These are phyloP conservation scores for Basidiobolus meristosporus DNA, from an alignment of 371 early-diverging fungal species.

Conservation along the genomic window DNA sequence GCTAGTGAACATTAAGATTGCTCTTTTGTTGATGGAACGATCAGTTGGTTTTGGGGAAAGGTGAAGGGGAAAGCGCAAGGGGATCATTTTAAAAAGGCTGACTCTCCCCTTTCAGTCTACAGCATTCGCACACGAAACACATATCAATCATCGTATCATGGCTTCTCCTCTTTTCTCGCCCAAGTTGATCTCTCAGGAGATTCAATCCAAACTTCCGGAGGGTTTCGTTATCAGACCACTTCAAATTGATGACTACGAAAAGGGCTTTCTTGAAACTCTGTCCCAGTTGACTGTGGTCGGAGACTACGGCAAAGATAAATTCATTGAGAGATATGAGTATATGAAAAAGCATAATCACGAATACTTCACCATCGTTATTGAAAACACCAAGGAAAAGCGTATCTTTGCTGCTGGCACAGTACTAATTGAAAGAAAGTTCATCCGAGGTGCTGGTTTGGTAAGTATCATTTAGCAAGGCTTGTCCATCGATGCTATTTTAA, in stretches of 20 bases:
- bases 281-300: constrained; percentile 62
- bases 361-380: constrained; percentile 73
- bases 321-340: constrained; percentile 50
- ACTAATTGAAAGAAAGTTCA: constrained; percentile 90
- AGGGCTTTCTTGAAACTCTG: constrained; percentile 47
- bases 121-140: too few species aligned
- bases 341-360: constrained; percentile 48
- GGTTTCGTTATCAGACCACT: constrained; percentile 75
- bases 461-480: constrained; percentile 10
- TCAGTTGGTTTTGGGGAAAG: too few species aligned
- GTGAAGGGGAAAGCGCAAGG: too few species aligned
- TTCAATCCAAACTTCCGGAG: constrained; percentile 46
- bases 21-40: too few species aligned
- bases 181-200: constrained; percentile 49
- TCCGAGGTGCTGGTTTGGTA: constrained; percentile 70
- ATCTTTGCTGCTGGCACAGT: constrained; percentile 91
- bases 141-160: not conserved
- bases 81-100: too few species aligned
- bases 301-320: constrained; percentile 36
- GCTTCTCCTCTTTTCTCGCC: constrained; percentile 39
- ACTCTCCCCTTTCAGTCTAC: too few species aligned
- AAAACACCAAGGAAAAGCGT: constrained; percentile 21
- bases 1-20: too few species aligned
- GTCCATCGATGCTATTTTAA: not conserved
- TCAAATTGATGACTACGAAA: constrained; percentile 59